Base-by-base conservation (phyloP, 1,139 yeast genomes). In the Ashbya aceris region DNA sequence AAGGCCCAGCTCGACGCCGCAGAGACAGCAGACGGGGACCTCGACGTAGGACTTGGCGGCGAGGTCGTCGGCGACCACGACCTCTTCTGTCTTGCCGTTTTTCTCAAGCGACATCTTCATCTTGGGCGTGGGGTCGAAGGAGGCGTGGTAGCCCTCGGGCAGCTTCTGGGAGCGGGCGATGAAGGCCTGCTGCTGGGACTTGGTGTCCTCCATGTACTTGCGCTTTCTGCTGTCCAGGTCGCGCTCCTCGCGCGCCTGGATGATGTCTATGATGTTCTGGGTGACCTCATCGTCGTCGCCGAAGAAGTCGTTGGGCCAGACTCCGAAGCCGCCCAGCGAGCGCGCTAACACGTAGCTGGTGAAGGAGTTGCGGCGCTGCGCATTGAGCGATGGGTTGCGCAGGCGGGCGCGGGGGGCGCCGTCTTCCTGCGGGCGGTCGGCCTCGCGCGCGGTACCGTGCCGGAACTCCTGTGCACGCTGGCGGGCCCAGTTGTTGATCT, bases 1-100 rank as follows among this genome's bases (percentile, higher is more conserved):
- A 41, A 70, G 75, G 3, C 93, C 93, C 12, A 86, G 64, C 7
- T 68, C 71, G 1, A 76, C 70, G 1, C 84, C 86, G 63, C 96
- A 86, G 38, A 82, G 61, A 36, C 75, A 76, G 62, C 96, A 86
- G 1, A 77, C 70, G 10, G 74, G 62, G 13, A 63, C 64, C 38
- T 70, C 74, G 4, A 72, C 67, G 38, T 53, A 62, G n/a, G 50
- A 39, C 6, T 49, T 39, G 8, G 50, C 49, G 10, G 52, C 48
- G 3, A 49, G 48, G 14, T 49, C 54, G 6, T 60, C 57, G 10
- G 60, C 54, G 7, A 49, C 50, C 10, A 55, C 45, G 14, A 54
- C 52, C 8, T 56, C 49, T 17, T 64, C 67, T 27, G 63, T 56
- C 23, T 57, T 54, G 11, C 55, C 55, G 30, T 62, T 59, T 42